Percentiles rank a stretch among this genome's conserved stretches.
These are phyloP conservation scores for Magnolia officinalis DNA, from an alignment of 164 flowering plant species.

Conservation along the genomic window DNA sequence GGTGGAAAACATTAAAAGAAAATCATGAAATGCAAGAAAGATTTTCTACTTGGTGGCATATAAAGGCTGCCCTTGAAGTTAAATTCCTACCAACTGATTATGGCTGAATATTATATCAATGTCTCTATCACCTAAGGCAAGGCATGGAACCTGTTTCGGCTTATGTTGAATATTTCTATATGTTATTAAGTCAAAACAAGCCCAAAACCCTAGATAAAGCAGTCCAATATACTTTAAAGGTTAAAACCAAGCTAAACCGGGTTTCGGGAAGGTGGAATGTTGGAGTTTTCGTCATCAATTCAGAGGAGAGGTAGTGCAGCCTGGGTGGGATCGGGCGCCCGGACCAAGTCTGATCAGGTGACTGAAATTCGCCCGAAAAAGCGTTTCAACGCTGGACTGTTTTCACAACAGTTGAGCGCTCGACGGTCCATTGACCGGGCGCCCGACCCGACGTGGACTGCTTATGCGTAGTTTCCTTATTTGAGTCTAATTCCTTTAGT, in stretches of 20 bases:
- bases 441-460: too few relatives aligned
- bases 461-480: too few relatives aligned
- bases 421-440: too few relatives aligned
- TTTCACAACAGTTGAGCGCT: too few relatives aligned
- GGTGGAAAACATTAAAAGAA: neutral
- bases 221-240: neutral
- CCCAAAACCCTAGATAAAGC: neutral
- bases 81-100: neutral
- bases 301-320: too few relatives aligned
- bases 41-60: neutral
- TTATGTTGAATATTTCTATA: neutral
- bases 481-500: too few relatives aligned
- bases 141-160: neutral
- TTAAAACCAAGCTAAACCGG: neutral
- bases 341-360: too few relatives aligned
- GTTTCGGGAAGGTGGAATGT: neutral
- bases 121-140: neutral
- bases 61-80: neutral
- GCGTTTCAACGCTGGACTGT: too few relatives aligned
- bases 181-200: neutral
- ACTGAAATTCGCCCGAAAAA: too few relatives aligned
- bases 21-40: conserved; percentile 1
- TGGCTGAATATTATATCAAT: neutral
- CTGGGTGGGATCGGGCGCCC: too few relatives aligned
- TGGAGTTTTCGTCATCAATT: too few relatives aligned